Conservation (phyloP, 2,329 filamentous ascomycete species). For the Monilinia fructicola region DNA sequence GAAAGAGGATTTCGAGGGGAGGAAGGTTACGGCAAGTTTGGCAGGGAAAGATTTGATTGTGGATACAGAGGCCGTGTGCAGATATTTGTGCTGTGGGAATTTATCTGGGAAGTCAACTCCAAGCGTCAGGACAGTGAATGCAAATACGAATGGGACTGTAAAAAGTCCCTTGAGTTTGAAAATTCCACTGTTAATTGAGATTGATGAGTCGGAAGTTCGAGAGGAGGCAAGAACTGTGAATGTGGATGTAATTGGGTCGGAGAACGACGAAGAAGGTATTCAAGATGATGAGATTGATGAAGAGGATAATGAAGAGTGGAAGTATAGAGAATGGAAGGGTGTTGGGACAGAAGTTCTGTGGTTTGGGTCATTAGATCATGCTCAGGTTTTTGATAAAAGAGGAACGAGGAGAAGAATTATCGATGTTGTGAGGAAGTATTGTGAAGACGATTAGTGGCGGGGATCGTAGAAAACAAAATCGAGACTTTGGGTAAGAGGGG, state of each 20-base stretch:
- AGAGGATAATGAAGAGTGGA: conserved; percentile 36
- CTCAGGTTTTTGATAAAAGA: conserved; percentile 51
- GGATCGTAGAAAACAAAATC: neutral
- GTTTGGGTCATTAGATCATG: conserved; percentile 57
- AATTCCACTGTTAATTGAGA: conserved; percentile 7
- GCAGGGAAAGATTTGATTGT: conserved; percentile 55
- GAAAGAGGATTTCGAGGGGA: conserved; percentile 53
- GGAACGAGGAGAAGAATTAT: conserved; percentile 41
- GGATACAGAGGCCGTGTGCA: conserved; percentile 52
- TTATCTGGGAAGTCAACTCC: conserved; percentile 13
- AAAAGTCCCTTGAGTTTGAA: neutral
- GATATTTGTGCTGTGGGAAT: conserved; percentile 47
- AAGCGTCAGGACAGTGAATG: conserved; percentile 33
- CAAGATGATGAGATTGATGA: conserved; percentile 25
- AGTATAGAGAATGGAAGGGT: conserved; percentile 39
- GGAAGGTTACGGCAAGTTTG: conserved; percentile 50
- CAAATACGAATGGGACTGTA: conserved; percentile 16
- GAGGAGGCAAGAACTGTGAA: neutral
- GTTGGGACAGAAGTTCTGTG: conserved; percentile 51
- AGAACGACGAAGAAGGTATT: neutral
- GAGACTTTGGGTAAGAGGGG: neutral
- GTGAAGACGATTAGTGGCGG: conserved; percentile 20
- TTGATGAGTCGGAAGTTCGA: neutral
- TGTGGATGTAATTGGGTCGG: neutral
- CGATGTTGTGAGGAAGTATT: conserved; percentile 38